A percentile compares a stretch with the other conserved stretches of the same genome.
Evolutionary conservation across 495 filamentous ascomycete species (phyloP).

Genomic region (Lentithecium fluviatile): DNA sequence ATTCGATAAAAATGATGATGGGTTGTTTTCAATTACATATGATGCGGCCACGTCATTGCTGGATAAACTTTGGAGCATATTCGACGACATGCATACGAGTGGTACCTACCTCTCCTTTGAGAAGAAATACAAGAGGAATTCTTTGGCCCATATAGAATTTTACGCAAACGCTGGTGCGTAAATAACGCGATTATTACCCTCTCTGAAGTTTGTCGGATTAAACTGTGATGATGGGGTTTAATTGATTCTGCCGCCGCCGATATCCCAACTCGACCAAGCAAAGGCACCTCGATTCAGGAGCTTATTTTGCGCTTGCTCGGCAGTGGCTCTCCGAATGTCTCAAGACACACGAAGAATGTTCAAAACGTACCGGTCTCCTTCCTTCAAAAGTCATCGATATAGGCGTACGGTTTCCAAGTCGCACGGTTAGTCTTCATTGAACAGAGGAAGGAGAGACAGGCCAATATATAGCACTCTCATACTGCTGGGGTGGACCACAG

Average conservation of each 20-base stretch:
- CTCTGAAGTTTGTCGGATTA: background rate
- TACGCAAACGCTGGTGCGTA: background rate
- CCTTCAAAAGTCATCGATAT: conserved; percentile 5
- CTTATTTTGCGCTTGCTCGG: background rate
- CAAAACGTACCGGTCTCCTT: background rate
- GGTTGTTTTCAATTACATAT: background rate
- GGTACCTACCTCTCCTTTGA: background rate
- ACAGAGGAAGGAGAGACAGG: conserved; percentile 9
- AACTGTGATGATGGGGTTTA: background rate
- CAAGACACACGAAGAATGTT: background rate
- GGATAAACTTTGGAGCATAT: background rate
- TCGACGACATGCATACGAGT: background rate
- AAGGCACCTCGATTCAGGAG: background rate
- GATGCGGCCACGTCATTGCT: background rate
- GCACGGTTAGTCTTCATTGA: background rate
- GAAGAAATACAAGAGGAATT: background rate
- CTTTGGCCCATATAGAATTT: background rate
- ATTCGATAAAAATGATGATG: background rate
- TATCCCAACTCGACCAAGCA: background rate
- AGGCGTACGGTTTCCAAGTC: conserved; percentile 2
- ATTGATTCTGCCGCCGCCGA: background rate
- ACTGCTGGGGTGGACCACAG: conserved; percentile 17
- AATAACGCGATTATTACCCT: background rate
- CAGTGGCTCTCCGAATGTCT: conserved; percentile 4
- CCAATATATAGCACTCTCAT: conserved; percentile 6